phyloP scores from a whole-genome alignment of 805 yeast genomes.

The Candida insectalens region DNA sequence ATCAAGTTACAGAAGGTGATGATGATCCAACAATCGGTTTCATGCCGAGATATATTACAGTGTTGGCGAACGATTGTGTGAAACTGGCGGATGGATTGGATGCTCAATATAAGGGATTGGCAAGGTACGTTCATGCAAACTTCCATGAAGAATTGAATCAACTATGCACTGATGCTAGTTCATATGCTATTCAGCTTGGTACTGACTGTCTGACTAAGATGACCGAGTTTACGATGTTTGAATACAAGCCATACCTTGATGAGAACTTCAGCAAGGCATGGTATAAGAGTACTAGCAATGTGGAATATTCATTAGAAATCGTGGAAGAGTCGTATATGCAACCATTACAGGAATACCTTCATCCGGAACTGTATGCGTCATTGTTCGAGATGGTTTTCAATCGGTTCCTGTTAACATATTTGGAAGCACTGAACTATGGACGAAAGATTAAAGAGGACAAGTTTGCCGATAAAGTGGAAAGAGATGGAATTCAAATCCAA shows the following conservation, averaged over 20 bases:
- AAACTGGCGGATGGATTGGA: slow-evolving; percentile 22
- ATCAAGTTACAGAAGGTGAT: slow-evolving; percentile 2
- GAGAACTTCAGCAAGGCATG: slow-evolving; percentile 20
- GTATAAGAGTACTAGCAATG: slow-evolving; percentile 20
- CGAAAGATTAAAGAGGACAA: slow-evolving; percentile 19
- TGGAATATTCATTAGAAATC: slow-evolving; percentile 17
- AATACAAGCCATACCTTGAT: slow-evolving; percentile 14
- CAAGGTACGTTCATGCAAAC: slow-evolving; percentile 12
- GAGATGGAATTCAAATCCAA: slow-evolving; percentile 51
- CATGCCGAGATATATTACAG: slow-evolving; percentile 22
- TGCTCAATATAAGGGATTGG: slow-evolving; percentile 11
- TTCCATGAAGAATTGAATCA: slow-evolving; percentile 16
- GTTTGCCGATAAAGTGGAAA: slow-evolving; percentile 39
- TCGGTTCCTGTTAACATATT: slow-evolving; percentile 30
- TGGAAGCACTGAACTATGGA: slow-evolving; percentile 14
- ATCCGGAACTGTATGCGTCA: slow-evolving; percentile 21
- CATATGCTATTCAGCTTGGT: slow-evolving; percentile 16
- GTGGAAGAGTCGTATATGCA: slow-evolving; percentile 19
- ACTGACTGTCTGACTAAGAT: slow-evolving; percentile 18
- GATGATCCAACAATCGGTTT: slow-evolving; percentile 13
- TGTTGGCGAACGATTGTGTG: slow-evolving; percentile 23
- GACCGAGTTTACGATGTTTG: slow-evolving; percentile 16
- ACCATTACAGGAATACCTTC: slow-evolving; percentile 20
- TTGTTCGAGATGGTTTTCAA: slow-evolving; percentile 24
- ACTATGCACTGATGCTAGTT: slow-evolving; percentile 10